Percentiles rank a stretch among this genome's conserved stretches.
phyloP scores from a whole-genome alignment of 805 yeast species.

The Yamadazyma ubonensis region DNA sequence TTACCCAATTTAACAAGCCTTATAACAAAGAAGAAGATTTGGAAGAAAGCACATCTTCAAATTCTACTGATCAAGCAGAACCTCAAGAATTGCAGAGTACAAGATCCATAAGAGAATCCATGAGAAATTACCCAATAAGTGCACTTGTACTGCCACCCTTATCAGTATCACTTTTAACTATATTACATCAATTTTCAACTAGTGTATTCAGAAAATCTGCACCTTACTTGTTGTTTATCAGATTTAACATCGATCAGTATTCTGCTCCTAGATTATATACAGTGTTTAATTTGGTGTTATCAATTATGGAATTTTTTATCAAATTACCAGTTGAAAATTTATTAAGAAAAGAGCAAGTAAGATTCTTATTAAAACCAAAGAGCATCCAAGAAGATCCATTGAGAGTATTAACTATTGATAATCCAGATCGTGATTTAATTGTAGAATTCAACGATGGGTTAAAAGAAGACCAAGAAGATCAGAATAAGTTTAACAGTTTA shows the following conservation, averaged over 20 bases:
- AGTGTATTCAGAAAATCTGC: slow-evolving; percentile 63
- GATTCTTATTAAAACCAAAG: slow-evolving; percentile 50
- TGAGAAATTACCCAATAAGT: slow-evolving; percentile 55
- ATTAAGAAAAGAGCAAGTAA: slow-evolving; percentile 78
- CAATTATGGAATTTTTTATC: slow-evolving; percentile 66
- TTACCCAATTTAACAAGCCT: slow-evolving; percentile 55
- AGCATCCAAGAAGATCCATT: slow-evolving; percentile 32
- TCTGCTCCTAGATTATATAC: slow-evolving; percentile 62
- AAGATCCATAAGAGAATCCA: slow-evolving; percentile 70
- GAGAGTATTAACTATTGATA: slow-evolving; percentile 42
- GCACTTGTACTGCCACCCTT: slow-evolving; percentile 59
- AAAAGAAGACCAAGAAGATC: slow-evolving; percentile 27
- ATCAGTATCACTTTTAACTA: slow-evolving; percentile 42
- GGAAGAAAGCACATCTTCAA: not conserved
- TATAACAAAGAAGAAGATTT: slow-evolving; percentile 8
- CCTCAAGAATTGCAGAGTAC: slow-evolving; percentile 15
- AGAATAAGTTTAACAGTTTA: slow-evolving; percentile 34
- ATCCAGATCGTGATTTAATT: slow-evolving; percentile 50
- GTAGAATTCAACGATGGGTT: slow-evolving; percentile 52
- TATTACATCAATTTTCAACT: slow-evolving; percentile 60
- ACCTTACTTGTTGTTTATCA: slow-evolving; percentile 59
- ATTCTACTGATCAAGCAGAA: no score
- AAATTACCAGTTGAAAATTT: slow-evolving; percentile 87
- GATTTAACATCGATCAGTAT: slow-evolving; percentile 64
- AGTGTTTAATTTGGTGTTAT: slow-evolving; percentile 56